Conservation (phyloP, 2,329 filamentous ascomycete species). For the Balansia obtecta region DNA sequence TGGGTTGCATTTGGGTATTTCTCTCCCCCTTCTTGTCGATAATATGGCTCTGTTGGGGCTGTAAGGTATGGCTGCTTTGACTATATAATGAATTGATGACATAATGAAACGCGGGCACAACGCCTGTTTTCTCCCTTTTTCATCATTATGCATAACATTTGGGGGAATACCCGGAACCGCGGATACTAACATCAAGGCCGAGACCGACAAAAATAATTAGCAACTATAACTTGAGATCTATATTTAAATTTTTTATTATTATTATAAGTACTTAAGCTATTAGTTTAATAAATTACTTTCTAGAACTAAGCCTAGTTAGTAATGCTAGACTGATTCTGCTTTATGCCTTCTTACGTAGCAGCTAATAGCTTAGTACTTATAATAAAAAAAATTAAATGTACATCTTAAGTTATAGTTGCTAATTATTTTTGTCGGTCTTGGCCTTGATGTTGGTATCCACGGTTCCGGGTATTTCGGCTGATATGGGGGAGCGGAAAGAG, state of each 20-base stretch:
- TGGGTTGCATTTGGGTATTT: background rate
- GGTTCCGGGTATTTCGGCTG: background rate
- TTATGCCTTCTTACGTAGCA: too few species aligned
- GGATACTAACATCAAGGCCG: too few species aligned
- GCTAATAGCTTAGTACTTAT: too few species aligned
- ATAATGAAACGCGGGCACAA: slow-evolving; percentile 9
- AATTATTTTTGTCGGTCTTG: background rate
- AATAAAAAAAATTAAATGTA: background rate
- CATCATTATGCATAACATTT: background rate
- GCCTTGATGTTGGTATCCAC: too few species aligned
- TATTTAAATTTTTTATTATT: background rate
- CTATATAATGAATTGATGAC: slow-evolving; percentile 24
- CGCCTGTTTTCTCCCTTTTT: background rate
- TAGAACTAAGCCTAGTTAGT: too few species aligned
- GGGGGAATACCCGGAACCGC: background rate
- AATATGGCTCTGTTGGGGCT: slow-evolving; percentile 10
- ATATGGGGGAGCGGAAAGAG: background rate
- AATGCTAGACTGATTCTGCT: too few species aligned
- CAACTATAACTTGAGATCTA: background rate
- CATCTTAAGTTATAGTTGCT: background rate
- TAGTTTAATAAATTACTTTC: too few species aligned
- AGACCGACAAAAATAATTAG: background rate
- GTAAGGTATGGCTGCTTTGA: slow-evolving; percentile 22
- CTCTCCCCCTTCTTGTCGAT: slow-evolving; percentile 11
- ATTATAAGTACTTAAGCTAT: too few species aligned